These are phyloP conservation scores for Calycina herbarum DNA, from an alignment of 2,329 filamentous ascomycete species.

Conservation along the genomic window DNA sequence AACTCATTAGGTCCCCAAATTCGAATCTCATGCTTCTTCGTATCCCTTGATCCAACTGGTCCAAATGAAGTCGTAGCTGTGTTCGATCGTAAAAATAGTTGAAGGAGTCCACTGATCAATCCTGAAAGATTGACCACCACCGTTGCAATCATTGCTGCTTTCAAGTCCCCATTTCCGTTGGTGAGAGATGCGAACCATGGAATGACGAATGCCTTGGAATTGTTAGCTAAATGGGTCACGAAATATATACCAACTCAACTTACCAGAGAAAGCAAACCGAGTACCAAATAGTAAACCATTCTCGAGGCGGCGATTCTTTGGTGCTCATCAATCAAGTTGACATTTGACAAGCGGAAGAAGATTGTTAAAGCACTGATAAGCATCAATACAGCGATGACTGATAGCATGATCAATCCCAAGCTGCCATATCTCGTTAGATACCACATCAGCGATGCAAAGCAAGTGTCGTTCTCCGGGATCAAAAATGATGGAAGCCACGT, in stretches of 20 bases:
- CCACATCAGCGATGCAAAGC: conserved; percentile 69
- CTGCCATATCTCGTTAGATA: conserved; percentile 62
- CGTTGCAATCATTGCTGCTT: conserved; percentile 62
- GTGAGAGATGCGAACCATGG: conserved; percentile 63
- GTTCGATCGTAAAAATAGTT: conserved; percentile 66
- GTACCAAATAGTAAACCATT: conserved; percentile 64
- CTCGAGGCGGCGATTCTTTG: conserved; percentile 65
- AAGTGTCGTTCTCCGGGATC: conserved; percentile 56
- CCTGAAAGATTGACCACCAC: conserved; percentile 67
- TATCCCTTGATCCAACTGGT: conserved; percentile 48
- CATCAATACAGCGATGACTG: conserved; percentile 51
- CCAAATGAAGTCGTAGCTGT: conserved; percentile 56
- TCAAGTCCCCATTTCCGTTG: conserved; percentile 48
- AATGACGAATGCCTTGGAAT: conserved; percentile 53
- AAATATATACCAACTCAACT: conserved; percentile 37
- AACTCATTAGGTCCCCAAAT: conserved; percentile 46
- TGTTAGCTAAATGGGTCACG: conserved; percentile 32
- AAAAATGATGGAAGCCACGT: conserved; percentile 61
- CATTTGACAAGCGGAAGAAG: conserved; percentile 57
- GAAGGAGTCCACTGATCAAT: conserved; percentile 63
- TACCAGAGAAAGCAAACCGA: conserved; percentile 59
- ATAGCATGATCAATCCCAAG: conserved; percentile 55
- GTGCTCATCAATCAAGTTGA: conserved; percentile 53
- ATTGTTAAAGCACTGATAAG: conserved; percentile 53
- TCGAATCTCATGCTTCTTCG: conserved; percentile 49